A percentile compares a stretch with the other conserved stretches of the same genome.
Conservation (phyloP, 768 basidiomycete species). For the Suillus lakei region DNA sequence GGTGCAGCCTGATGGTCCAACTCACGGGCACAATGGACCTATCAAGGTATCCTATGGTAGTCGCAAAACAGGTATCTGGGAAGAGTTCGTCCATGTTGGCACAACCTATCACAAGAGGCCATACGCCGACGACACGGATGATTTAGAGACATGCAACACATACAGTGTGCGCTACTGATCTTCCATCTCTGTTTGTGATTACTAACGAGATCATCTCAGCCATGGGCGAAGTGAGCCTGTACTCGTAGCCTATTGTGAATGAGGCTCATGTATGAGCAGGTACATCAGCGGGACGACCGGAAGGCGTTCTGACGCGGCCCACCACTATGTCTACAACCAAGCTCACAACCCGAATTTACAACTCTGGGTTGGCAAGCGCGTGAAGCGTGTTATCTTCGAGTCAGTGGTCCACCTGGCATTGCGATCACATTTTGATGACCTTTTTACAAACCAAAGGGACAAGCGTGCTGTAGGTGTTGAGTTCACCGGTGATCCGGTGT, state of each 20-base stretch:
- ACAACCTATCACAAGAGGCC: constrained; percentile 51
- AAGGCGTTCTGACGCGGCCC: constrained; percentile 58
- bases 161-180: no score
- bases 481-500: constrained; percentile 28
- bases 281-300: constrained; percentile 58
- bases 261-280: constrained; percentile 34
- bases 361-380: constrained; percentile 39
- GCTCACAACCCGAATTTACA: constrained; percentile 45
- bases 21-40: no score
- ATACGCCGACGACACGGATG: constrained; percentile 46
- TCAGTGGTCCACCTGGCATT: constrained; percentile 23
- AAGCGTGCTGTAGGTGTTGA: no score
- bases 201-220: constrained; percentile 34
- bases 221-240: constrained; percentile 54
- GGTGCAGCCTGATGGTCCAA: constrained; percentile 16
- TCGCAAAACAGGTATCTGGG: constrained; percentile 43
- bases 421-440: neutral
- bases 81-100: constrained; percentile 52
- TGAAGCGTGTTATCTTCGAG: constrained; percentile 45
- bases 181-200: neutral
- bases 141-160: no score
- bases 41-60: constrained; percentile 31
- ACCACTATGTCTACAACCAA: constrained; percentile 56
- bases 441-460: constrained; percentile 2
- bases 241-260: neutral